Conservation (phyloP, 2,329 filamentous ascomycete species). For the Nectriaceae sp. region DNA sequence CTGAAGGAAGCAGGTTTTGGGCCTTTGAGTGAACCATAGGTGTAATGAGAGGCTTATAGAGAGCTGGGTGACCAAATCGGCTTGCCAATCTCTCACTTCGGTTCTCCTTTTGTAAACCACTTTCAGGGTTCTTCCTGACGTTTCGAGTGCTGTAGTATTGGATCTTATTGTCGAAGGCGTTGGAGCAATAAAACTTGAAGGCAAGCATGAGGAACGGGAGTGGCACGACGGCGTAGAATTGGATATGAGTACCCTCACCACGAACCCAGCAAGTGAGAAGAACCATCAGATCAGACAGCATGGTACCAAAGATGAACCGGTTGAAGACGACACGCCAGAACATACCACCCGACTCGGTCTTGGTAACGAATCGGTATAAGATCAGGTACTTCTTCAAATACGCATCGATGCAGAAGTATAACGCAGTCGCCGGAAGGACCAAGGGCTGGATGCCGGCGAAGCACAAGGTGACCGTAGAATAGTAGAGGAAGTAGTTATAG, state of each 20-base stretch:
- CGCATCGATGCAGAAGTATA: conserved; percentile 87
- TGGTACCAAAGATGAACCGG: conserved; percentile 79
- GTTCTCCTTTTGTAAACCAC: conserved; percentile 51
- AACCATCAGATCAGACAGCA: conserved; percentile 78
- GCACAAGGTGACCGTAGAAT: conserved; percentile 83
- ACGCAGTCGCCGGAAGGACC: conserved; percentile 78
- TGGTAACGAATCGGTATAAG: conserved; percentile 93
- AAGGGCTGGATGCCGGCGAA: conserved; percentile 86
- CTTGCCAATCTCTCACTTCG: conserved; percentile 69
- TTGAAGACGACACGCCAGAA: conserved; percentile 95
- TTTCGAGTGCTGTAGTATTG: conserved; percentile 76
- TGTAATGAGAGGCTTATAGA: conserved; percentile 87
- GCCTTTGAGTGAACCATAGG: conserved; percentile 95
- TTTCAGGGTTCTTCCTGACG: conserved; percentile 48
- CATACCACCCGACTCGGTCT: conserved; percentile 90
- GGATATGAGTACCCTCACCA: conserved; percentile 56
- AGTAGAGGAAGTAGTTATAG: conserved; percentile 98
- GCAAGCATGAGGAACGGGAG: conserved; percentile 75
- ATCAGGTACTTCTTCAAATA: conserved; percentile 94
- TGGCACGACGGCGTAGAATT: conserved; percentile 71
- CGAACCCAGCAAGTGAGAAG: conserved; percentile 74
- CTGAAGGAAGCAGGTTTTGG: conserved; percentile 79
- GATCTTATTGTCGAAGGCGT: conserved; percentile 75
- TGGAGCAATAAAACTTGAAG: conserved; percentile 86
- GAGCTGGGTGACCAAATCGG: conserved; percentile 85